Base-by-base conservation (phyloP, 805 yeast species). In the Pichia californica region DNA sequence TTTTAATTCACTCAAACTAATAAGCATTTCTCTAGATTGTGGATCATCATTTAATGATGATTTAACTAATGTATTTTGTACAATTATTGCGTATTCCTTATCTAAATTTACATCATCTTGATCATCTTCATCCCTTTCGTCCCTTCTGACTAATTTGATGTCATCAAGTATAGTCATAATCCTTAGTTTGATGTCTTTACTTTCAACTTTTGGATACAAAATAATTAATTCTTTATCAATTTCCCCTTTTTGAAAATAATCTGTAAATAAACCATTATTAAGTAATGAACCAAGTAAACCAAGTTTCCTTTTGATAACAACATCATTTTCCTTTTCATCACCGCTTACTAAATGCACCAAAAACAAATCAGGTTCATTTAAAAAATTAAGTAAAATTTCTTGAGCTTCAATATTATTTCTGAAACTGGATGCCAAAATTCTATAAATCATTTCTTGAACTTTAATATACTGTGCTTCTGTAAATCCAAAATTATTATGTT, bases 401-500 rank as follows among this genome's bases (percentile, higher is more conserved):
- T 55, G 57, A 1, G 65, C 63, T 3, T 50, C 74, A 2, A 77
- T 79, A 56, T 88, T 88, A 58, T 88, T 88, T 53, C 96, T 71
- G 36, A 88, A 60, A 5, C 89, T 62, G 5, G 86, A 71, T 0
- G 84, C 81, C 45, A 88, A 66, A 25, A 83, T 67, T 47, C 88
- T 68, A 13, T 78, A 73, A 1, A 79, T 59, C 35, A 73, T 53
- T 45, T 87, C 93, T 45, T 70, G 66, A 1, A 68, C 38, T n/a
- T 43, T 50, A 0, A 39, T 27, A 20, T 38, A 27, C 32, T 53
- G 47, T 11, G 44, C 52, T 5, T 40, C 7, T 25, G 49, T 38
- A 19, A 54, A 27, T 4, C 45, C 44, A 35, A 44, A 44, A 4
- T 27, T 31, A 2, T 38, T 11, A 10, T 45, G 43, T 0, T 10